phyloP scores from a whole-genome alignment of 169 alveolate genomes.

The Plasmodium ovale region DNA sequence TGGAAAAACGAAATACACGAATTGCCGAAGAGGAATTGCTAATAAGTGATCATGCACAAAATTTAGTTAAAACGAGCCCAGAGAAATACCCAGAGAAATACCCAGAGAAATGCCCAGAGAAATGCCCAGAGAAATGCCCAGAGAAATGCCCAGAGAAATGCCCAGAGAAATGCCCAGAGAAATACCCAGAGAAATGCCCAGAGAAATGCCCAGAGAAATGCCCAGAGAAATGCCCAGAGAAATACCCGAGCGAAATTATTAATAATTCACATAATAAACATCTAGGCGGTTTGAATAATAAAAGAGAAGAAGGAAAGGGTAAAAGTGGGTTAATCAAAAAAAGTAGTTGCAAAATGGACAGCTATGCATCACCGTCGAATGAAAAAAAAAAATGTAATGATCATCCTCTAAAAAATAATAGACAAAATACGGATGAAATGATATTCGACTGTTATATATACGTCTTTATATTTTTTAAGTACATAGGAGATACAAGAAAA shows the following conservation, averaged over 20 bases:
- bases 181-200: too few species aligned
- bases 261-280: not conserved
- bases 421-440: constrained; percentile 13
- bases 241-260: not conserved
- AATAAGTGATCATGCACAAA: too few species aligned
- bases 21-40: too few species aligned
- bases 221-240: too few species aligned
- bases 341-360: not conserved
- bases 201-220: too few species aligned
- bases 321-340: not conserved
- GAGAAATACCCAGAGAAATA: too few species aligned
- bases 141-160: too few species aligned
- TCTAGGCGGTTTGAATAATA: not conserved
- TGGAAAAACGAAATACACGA: too few species aligned
- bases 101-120: too few species aligned
- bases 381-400: not conserved
- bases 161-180: too few species aligned
- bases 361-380: not conserved
- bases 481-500: constrained; percentile 33
- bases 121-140: too few species aligned
- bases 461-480: constrained; percentile 40
- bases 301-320: not conserved
- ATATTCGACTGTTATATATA: constrained; percentile 45
- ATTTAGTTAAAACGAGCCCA: too few species aligned
- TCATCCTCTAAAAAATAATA: not conserved